Conservation (phyloP, 2,329 filamentous ascomycete species). For the Tolypocladium pustulatum region DNA sequence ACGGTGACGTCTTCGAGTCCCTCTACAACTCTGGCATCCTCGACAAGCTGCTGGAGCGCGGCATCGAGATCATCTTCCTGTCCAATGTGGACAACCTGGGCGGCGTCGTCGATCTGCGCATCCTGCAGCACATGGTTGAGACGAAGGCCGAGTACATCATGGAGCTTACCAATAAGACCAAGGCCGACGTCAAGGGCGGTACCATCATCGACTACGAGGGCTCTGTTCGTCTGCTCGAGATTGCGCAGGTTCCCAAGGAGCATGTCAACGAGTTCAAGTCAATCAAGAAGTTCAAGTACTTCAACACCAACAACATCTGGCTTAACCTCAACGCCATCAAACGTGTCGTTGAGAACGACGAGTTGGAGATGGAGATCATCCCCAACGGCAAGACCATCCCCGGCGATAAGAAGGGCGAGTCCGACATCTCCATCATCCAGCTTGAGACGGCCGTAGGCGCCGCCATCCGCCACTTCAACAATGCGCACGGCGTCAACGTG, state of each 20-base stretch:
- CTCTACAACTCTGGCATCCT: slow-evolving; percentile 98
- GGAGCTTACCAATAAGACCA: slow-evolving; percentile 99
- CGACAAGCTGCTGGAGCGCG: slow-evolving; percentile 88
- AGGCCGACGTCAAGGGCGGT: slow-evolving; percentile 99
- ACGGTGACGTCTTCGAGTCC: slow-evolving; percentile 99
- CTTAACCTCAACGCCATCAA: slow-evolving; percentile 96
- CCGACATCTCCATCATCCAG: slow-evolving; percentile 93
- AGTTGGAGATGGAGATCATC: slow-evolving; percentile 99
- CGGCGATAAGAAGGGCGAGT: slow-evolving; percentile 99
- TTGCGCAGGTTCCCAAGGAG: slow-evolving; percentile 98
- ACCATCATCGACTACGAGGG: slow-evolving; percentile 99
- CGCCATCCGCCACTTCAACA: slow-evolving; percentile 96
- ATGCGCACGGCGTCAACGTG: slow-evolving; percentile 98
- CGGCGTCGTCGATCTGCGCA: slow-evolving; percentile 93
- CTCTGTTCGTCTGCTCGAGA: slow-evolving; percentile 91
- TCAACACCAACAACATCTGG: slow-evolving; percentile 99
- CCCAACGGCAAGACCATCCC: slow-evolving; percentile 98
- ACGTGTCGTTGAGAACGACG: slow-evolving; percentile 96
- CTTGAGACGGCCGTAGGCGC: slow-evolving; percentile 98
- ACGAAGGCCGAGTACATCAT: slow-evolving; percentile 97
- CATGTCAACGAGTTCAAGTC: slow-evolving; percentile 99
- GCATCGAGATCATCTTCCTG: slow-evolving; percentile 95
- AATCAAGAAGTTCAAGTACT: slow-evolving; percentile 99
- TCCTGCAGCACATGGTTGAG: slow-evolving; percentile 99
- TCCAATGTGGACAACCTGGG: slow-evolving; percentile 99